Evolutionary conservation across 2,329 filamentous ascomycete genomes (phyloP), one percentile per base, ranked within the genome.

Genomic region (Metarhizium brunneum): DNA sequence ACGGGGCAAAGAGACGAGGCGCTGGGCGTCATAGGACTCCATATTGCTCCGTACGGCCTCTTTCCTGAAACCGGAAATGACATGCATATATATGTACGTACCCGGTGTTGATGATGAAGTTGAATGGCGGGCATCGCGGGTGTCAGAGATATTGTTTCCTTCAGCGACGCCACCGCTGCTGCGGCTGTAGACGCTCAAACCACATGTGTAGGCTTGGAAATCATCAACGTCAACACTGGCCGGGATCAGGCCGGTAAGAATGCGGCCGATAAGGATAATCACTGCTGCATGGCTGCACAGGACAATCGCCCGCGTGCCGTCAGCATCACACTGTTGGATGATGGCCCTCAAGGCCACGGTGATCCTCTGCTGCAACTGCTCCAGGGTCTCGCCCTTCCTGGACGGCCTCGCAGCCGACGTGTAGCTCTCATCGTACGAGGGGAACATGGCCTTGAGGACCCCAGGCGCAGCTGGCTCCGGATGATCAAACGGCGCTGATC

Each of bases 251-350:
- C 90, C 91, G 2, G 92, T 96, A 63, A 99, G 74, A 1, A 84
- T 85, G 45, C 94, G 81, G 1, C 92, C 92, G 61, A 94, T 81
- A 8, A 88, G 87, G 67, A 99, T 96, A 64, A 97, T 81, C 11
- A 86, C 84, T 4, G 94, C 94, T 1, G 94, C 94, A 73, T 99
- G 94, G 1, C 89, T 87, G 71, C 90, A 96, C 43, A 99, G 78
- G 45, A 96, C 71, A 29, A 96, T 78, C 0, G 88, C 80, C 63
- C 81, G 83, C 43, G 81, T 76, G n/a, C 84, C 82, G 51, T 87
- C 78, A n/a, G 71, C 69, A 66, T 96, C 91, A 57, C 89, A 84
- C 54, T 83, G 79, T 32, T 80, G 76, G 61, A 96, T 86, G 61
- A 96, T 83, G 50, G 79, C 79, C 47, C 81, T 75, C 47, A 95